Evolutionary conservation across 176 grass and related monocot species (phyloP), one percentile per base, ranked within the genome.

Genomic region (Puya raimondii): DNA sequence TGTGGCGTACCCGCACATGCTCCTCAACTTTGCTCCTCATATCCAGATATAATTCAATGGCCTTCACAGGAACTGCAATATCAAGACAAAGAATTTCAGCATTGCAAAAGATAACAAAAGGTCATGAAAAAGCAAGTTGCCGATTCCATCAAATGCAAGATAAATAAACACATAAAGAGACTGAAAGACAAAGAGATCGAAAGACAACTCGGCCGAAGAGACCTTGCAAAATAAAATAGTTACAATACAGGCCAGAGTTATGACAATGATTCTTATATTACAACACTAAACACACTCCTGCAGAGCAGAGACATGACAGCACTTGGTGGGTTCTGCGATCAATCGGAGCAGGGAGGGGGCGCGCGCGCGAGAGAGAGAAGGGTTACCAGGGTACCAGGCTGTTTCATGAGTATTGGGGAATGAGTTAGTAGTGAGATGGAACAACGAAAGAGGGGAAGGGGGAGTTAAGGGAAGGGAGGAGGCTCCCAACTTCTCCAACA

Each of bases 11-110:
- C 82, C 20, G 72, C 79, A 97, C 77, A 67, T 97, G 89, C 16
- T 83, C 79, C 80, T 93, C 94, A 79, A 92, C 76, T 78, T 50
- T 69, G 65, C 63, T 27, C 72, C 89, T 90, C 69, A 69, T 48
- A 75, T 93, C 72, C 78, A 97, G 50, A 67, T 93, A 97, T 26
- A 82, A 50, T 27, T 97, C 87, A 74, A 97, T 79, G 0, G 74
- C 66, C 48, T 75, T 73, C 69, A 85, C 80, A 80, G 82, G 81
- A 85, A 84, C 94, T 97, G 78, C 16, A 74, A 33, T 27, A 51
- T 47, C 50, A 77, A 48, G 66, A 80, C 65, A 79, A 68, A 74
- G 33, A 69, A n/a, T 52, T 3, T 54, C 23, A 17, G 64, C 29
- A 49, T 78, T 61, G 50, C 51, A 76, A 11, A 80, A 76, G 21